These are phyloP conservation scores for Xylariomycetidae sp. DNA, from an alignment of 2,329 filamentous ascomycete genomes.

Conservation along the genomic window DNA sequence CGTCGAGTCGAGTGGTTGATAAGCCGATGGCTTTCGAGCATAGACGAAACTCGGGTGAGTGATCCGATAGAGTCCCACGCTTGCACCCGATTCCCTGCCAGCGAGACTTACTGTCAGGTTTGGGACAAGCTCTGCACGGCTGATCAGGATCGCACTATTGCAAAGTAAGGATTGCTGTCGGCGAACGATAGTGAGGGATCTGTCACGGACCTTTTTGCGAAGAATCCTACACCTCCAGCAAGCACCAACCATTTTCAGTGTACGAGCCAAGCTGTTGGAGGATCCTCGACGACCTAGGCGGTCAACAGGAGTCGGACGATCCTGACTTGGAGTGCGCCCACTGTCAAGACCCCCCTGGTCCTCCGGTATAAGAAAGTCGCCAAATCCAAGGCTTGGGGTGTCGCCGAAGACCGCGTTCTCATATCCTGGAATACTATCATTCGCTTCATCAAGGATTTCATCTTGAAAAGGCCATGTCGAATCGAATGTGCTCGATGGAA, in stretches of 20 bases:
- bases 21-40: constrained; percentile 8
- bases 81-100: constrained; percentile 15
- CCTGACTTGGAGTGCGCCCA: constrained; percentile 8
- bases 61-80: constrained; percentile 12
- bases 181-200: not conserved
- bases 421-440: too few species aligned
- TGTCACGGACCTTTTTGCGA: constrained; percentile 12
- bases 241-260: constrained; percentile 13
- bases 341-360: constrained; percentile 1
- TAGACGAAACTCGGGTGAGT: constrained; percentile 7
- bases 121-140: constrained; percentile 13
- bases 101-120: constrained; percentile 7
- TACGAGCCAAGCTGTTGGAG: constrained; percentile 10
- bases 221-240: constrained; percentile 17
- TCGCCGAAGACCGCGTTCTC: too few species aligned
- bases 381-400: too few species aligned
- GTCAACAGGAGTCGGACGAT: not conserved
- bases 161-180: constrained; percentile 5
- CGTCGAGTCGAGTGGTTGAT: not conserved
- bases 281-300: constrained; percentile 3
- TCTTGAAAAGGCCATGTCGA: too few species aligned
- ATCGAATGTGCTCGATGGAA: too few species aligned
- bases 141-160: constrained; percentile 11
- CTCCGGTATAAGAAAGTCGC: too few species aligned
- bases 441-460: too few species aligned